These are phyloP conservation scores for Aspergillus heteromorphus DNA, from an alignment of 495 filamentous ascomycete species.

Conservation along the genomic window DNA sequence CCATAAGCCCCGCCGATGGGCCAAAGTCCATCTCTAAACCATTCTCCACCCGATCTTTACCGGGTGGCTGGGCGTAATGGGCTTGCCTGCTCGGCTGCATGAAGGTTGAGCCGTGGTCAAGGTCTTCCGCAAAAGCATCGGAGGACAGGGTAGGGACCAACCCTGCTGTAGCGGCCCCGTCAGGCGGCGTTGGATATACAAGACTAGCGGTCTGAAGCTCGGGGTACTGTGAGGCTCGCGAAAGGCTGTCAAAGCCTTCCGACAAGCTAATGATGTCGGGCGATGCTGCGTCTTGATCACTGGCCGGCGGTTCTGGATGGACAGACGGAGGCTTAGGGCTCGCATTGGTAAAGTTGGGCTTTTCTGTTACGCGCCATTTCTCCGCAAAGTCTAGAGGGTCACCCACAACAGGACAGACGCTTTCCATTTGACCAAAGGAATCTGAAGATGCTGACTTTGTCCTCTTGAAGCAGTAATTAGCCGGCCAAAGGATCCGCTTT, in stretches of 20 bases:
- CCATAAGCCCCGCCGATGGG: conserved; percentile 19
- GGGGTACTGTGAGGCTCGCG: conserved; percentile 47
- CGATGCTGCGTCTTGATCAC: conserved; percentile 24
- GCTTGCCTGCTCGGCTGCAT: conserved; percentile 9
- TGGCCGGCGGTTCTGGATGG: conserved; percentile 28
- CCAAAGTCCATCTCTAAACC: conserved; percentile 21
- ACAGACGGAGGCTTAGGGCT: conserved; percentile 27
- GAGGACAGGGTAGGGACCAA: conserved; percentile 17
- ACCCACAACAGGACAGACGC: conserved; percentile 9
- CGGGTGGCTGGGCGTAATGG: conserved; percentile 8
- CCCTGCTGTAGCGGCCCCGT: conserved; percentile 51
- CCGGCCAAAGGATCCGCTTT: conserved; percentile 46
- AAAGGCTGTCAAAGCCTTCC: conserved; percentile 38
- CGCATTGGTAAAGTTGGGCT: conserved; percentile 17
- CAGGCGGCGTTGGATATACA: conserved; percentile 86
- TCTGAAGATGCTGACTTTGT: conserved; percentile 18
- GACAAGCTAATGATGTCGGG: conserved; percentile 17
- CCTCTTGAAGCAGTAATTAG: conserved; percentile 41
- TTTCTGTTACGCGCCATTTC: conserved; percentile 54
- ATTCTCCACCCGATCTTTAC: conserved; percentile 18
- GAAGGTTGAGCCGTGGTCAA: conserved; percentile 15
- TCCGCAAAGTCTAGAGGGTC: conserved; percentile 67
- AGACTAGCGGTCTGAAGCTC: conserved; percentile 51
- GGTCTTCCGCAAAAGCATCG: conserved; percentile 31
- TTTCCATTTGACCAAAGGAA: conserved; percentile 6